A percentile compares a stretch with the other conserved stretches of the same genome.
Conservation (phyloP, 2,329 filamentous ascomycete genomes). For the Leptographium wingfieldii region DNA sequence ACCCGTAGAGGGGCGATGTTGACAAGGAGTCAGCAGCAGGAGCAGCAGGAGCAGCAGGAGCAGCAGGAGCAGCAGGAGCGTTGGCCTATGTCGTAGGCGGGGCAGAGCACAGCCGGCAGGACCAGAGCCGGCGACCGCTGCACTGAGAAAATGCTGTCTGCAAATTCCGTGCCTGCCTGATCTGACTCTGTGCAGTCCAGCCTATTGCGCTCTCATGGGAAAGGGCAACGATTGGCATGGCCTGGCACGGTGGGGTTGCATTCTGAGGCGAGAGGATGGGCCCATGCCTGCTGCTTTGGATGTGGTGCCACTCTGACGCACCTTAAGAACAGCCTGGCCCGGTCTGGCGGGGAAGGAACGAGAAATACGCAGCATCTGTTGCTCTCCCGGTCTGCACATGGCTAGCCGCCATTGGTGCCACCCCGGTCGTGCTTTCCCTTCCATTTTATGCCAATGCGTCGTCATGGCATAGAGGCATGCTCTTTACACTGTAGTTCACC, state of each 20-base stretch:
- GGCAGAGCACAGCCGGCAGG: too few species aligned
- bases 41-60: too few species aligned
- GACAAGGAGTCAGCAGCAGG: too few species aligned
- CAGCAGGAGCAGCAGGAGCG: too few species aligned
- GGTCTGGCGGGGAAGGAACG: background rate
- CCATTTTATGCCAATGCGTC: background rate
- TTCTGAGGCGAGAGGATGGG: background rate
- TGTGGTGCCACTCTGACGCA: slow-evolving; percentile 2
- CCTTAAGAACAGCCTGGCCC: background rate
- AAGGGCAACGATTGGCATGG: background rate
- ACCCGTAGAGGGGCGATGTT: too few species aligned
- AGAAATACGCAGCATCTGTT: background rate
- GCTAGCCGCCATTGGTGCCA: background rate
- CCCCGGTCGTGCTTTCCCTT: background rate
- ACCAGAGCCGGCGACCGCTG: too few species aligned
- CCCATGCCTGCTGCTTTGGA: background rate
- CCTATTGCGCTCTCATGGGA: background rate
- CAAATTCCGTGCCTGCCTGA: background rate
- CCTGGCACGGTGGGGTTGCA: background rate
- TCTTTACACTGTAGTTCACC: background rate
- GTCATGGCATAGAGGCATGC: too few species aligned
- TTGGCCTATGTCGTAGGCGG: too few species aligned
- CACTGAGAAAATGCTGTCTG: too few species aligned
- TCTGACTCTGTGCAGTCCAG: background rate
- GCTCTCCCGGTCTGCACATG: background rate